Base-by-base conservation (phyloP, 164 flowering plant genomes). In the Umbellularia californica region DNA sequence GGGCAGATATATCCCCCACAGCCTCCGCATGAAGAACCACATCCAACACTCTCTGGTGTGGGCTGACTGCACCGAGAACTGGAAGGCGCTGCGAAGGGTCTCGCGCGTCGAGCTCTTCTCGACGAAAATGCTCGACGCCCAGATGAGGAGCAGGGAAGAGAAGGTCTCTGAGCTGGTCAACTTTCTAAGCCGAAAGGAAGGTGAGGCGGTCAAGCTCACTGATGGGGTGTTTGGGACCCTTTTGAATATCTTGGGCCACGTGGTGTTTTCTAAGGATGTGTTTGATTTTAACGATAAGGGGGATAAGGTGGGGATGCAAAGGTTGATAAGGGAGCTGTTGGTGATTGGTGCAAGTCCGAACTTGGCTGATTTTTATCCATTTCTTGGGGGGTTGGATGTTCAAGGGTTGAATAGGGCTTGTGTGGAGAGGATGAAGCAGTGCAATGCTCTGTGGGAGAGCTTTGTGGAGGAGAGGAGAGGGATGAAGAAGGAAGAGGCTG, bases 91-190 rank as follows among this genome's bases (percentile, higher is more conserved):
- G 5, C 70, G 87, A 11, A 74, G 76, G 11, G 13, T 81, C 20
- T 80, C 83, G 24, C 75, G 83, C 52, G 71, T 76, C 0, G 83
- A 83, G 72, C 77, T 85, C 3, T 85, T 85, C 69, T 72, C 83
- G 0, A 50, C 66, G 7, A 79, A 77, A 50, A 71, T 77, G 28
- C 11, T 85, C 3, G 80, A 81, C 50, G 76, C 77, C 1, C 84
- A 79, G 24, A 69, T 74, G 1, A 15, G 23, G 5, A 14, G 80
- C 58, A 70, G 85, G 41, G 85, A 81, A 68, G 27, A 50, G 50
- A 84, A 82, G 67, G 80, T 73, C 58, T 41, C 6, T 20, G 77
- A 84, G 11, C 73, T 84, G 84, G 35, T 79, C 25, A 50, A 30
- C 2, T 82, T 68, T 68, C 17, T 84, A 3, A 1, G 62, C 1